Evolutionary conservation across 345 rosid species (phyloP).

Genomic region (Rhodomyrtus tomentosa): DNA sequence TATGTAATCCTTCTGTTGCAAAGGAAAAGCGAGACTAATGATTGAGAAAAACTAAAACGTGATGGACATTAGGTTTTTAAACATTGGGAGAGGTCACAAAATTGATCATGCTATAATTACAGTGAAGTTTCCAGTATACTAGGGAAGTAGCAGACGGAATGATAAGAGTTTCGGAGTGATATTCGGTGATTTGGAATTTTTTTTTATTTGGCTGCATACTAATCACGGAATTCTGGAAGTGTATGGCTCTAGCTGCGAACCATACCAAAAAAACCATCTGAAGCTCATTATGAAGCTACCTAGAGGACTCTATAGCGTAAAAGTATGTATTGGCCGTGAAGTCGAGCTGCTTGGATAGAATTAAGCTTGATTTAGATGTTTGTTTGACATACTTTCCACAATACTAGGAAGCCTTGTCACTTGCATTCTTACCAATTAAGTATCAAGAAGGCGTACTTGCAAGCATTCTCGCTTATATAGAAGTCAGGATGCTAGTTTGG

Average conservation of each 20-base stretch:
- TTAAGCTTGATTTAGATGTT: background rate
- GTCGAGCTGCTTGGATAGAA: background rate
- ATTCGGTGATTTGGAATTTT: background rate
- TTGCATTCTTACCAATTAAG: background rate
- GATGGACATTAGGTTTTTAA: background rate
- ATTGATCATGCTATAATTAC: background rate
- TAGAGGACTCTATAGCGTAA: background rate
- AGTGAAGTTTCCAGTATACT: background rate
- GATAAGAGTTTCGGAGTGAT: background rate
- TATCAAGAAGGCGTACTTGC: background rate
- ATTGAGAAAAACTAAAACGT: background rate
- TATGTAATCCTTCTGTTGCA: background rate
- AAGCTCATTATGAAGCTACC: background rate
- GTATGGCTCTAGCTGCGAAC: background rate
- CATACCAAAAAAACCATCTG: background rate
- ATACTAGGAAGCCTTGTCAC: background rate
- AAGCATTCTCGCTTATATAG: background rate
- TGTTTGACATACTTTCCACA: background rate
- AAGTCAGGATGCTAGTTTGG: background rate
- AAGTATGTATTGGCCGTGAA: background rate
- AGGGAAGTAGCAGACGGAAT: background rate
- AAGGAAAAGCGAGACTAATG: background rate
- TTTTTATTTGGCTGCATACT: background rate
- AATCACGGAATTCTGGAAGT: background rate
- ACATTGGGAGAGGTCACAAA: background rate